Base-by-base conservation (phyloP, 371 early-diverging fungal genomes). In the Mucor velutinosus region DNA sequence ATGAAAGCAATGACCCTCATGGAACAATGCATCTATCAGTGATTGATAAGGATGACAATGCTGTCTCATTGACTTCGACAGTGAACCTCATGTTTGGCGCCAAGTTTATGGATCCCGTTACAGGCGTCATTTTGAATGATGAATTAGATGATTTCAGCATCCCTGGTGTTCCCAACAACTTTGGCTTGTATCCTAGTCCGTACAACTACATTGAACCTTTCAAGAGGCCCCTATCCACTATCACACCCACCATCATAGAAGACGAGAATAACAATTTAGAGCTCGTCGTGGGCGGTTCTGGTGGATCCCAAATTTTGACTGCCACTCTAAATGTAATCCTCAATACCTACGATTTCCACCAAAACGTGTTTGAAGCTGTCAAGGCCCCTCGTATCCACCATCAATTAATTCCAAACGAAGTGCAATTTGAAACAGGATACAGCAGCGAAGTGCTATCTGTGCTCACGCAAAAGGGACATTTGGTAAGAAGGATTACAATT, bases 71-170 rank as follows among this genome's bases (percentile, higher is more conserved):
- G 58, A 99, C 99, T 1, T 92, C 94, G n/a, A 97, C 99, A 0
- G 87, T 98, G n/a, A 98, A 99, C 80, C 79, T 97, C 17, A 77
- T 92, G 45, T 99, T 98, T 86, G 99, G 99, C 4, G 90, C 97
- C 8, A 91, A 91, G 47, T 75, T 99, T 21, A 89, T 99, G 92
- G 97, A 99, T 76, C 90, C 90, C 0, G 77, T 71, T 14, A 95
- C 99, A 0, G 99, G 99, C n/a, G 87, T 99, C 41, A 93, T 99
- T 55, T 83, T 99, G 59, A 99, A 99, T 82, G 90, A 99, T 74
- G 91, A 98, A 71, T 97, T 99, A 91, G 99, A 99, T 75, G 99
- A 99, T 72, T 99, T 99, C 74, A 92, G 94, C 59, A 94, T 95
- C 19, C 96, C 97, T 19, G 92, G 92, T 49, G 65, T 81, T 23